Percentiles rank a stretch among this genome's conserved stretches.
phyloP scores from a whole-genome alignment of 2,329 filamentous ascomycete genomes.

The Xylogone sp. region DNA sequence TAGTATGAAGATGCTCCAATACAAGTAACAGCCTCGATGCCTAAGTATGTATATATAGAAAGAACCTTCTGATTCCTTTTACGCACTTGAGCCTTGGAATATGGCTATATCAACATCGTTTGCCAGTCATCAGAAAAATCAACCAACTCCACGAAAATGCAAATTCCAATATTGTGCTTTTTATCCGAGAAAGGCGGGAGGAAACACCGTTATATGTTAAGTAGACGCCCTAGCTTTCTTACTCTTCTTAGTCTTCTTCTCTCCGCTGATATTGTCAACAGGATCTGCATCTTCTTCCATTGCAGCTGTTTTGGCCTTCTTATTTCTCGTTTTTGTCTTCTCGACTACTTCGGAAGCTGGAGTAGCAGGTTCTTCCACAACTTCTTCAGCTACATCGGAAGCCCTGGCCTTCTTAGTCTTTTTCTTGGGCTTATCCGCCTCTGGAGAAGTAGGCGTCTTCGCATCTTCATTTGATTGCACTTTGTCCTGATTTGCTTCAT shows the following conservation, averaged over 20 bases:
- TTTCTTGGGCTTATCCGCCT: slow-evolving; percentile 22
- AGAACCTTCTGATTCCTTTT: too few relatives aligned
- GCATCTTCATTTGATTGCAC: slow-evolving; percentile 28
- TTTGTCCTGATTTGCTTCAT: slow-evolving; percentile 9
- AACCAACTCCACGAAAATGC: neutral
- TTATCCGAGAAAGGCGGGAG: neutral
- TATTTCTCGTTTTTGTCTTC: slow-evolving; percentile 13
- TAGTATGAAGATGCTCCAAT: too few relatives aligned
- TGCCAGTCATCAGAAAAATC: neutral
- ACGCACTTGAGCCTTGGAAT: neutral
- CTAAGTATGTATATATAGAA: too few relatives aligned
- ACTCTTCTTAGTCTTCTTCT: slow-evolving; percentile 17
- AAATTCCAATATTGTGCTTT: neutral
- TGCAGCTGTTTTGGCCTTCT: slow-evolving; percentile 13
- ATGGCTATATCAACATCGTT: neutral
- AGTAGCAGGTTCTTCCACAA: slow-evolving; percentile 3
- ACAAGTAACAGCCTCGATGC: too few relatives aligned
- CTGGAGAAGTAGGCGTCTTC: slow-evolving; percentile 5
- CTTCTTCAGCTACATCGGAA: slow-evolving; percentile 2
- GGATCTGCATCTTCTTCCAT: slow-evolving; percentile 14
- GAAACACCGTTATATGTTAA: neutral
- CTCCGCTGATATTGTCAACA: slow-evolving; percentile 38
- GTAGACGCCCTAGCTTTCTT: neutral
- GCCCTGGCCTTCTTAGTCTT: slow-evolving; percentile 27
- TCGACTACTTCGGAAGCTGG: slow-evolving; percentile 1